Base-by-base conservation (phyloP, 441 rosid species). In the Codiaeum variegatum region DNA sequence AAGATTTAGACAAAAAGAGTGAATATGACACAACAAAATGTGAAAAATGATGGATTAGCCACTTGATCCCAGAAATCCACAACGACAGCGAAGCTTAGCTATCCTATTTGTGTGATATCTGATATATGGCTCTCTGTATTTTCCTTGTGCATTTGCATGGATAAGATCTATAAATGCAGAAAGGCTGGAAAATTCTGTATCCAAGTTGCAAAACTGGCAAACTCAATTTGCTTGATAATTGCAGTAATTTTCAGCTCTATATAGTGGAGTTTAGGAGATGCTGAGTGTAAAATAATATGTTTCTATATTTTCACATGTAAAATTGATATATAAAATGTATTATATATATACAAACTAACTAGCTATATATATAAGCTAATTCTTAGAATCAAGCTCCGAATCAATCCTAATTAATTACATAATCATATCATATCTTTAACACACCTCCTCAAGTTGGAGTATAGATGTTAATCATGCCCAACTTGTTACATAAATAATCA, bases 1-100 rank as follows among this genome's bases (percentile, higher is more conserved):
- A 64, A 24, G 32, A 67, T 52, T 31, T 7, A 67, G 60, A 16
- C 23, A 65, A 26, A 44, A 44, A 65, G 23, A 32, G 13, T 34
- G 66, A 34, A 62, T 19, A 44, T 38, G 31, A 11, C 18, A 23
- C 31, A 1, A 8, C 9, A 29, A 13, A 61, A 61, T n/a, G 24
- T 65, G 34, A 47, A 65, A 65, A 28, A 42, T 13, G 44, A 21
- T n/a, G 59, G 59, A 54, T 54, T 54, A 54, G 9, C 60, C 60
- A 9, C 23, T 7, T 7, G 5, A 23, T 23, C 60, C 59, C 28
- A 23, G 12, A 32, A 26, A 10, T 59, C 36, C 7, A 28, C 24
- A 3, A 0, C 5, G 19, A 46, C 0, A 46, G n/a, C 18, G 6
- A 46, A 46, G 51, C 51, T 46, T 46, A 16, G 51, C 19, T 13